Percentiles rank a stretch among this genome's conserved stretches.
Conservation (phyloP, 2,329 filamentous ascomycete species). For the Fusarium virguliforme region DNA sequence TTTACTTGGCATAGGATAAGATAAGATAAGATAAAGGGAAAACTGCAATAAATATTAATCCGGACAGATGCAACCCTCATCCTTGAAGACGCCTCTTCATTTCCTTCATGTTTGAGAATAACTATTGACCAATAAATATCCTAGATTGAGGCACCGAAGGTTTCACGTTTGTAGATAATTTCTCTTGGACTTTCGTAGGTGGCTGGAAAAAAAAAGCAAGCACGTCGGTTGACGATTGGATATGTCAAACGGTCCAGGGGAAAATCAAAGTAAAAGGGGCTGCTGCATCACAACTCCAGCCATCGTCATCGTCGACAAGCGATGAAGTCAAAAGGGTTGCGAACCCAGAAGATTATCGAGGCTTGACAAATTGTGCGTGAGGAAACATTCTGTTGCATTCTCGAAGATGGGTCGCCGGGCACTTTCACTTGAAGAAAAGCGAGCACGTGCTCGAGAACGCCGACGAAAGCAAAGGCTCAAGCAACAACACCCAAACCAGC, state of each 20-base stretch:
- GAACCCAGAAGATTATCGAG: conserved; percentile 3
- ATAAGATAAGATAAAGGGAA: too few species aligned
- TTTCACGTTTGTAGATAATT: too few species aligned
- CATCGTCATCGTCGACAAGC: conserved; percentile 3
- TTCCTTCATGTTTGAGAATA: too few species aligned
- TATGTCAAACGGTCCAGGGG: conserved; percentile 2
- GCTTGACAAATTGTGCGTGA: conserved; percentile 1
- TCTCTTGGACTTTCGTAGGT: not conserved
- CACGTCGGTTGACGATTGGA: conserved; percentile 2
- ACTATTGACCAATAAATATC: too few species aligned
- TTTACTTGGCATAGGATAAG: too few species aligned
- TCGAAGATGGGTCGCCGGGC: conserved; percentile 4
- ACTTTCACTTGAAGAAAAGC: conserved; percentile 6
- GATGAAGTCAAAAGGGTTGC: conserved; percentile 5
- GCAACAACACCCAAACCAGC: conserved; percentile 1
- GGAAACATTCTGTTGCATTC: conserved; percentile 4
- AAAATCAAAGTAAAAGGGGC: conserved; percentile 6
- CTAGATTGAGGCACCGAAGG: too few species aligned
- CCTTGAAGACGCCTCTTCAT: too few species aligned
- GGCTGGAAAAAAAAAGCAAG: not conserved
- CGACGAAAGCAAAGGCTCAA: not conserved
- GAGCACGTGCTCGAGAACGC: conserved; percentile 3
- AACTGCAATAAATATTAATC: too few species aligned
- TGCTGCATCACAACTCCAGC: conserved; percentile 2
- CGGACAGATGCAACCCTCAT: too few species aligned